phyloP scores from a whole-genome alignment of 768 basidiomycete species.

The Macrolepiota albuminosa region DNA sequence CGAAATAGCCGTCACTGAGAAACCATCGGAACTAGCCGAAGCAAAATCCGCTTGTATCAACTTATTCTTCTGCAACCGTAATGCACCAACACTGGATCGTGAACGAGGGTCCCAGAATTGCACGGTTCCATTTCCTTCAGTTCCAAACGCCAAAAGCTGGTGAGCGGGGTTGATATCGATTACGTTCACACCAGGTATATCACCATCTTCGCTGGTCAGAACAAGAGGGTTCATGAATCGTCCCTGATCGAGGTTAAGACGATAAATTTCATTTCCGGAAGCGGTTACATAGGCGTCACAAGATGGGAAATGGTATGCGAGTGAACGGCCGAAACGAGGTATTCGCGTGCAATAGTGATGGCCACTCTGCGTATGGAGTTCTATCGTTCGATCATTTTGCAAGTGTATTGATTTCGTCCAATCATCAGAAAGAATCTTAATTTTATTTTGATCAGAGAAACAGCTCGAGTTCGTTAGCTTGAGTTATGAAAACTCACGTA shows the following conservation, averaged over 20 bases:
- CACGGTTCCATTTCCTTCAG: conserved; percentile 81
- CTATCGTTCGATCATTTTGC: conserved; percentile 92
- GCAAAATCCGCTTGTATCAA: conserved; percentile 37
- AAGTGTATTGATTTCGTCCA: conserved; percentile 99
- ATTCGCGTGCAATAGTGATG: conserved; percentile 91
- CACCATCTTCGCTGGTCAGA: conserved; percentile 44
- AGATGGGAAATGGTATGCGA: conserved; percentile 92
- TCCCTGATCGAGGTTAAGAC: conserved; percentile 94
- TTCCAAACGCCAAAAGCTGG: conserved; percentile 83
- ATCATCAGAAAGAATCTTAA: conserved; percentile 89
- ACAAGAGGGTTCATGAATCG: conserved; percentile 82
- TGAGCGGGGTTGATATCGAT: conserved; percentile 94
- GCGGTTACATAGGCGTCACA: conserved; percentile 88
- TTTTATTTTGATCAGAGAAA: conserved; percentile 1
- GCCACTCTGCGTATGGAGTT: conserved; percentile 91
- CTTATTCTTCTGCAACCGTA: conserved; percentile 53
- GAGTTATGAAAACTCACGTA: conserved; percentile 53
- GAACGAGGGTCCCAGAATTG: conserved; percentile 98
- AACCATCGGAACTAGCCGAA: conserved; percentile 21
- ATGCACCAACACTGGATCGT: conserved; percentile 63
- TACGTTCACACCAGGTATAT: conserved; percentile 81
- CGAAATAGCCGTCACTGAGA: conserved; percentile 81
- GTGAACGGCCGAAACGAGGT: conserved; percentile 87
- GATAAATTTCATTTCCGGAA: conserved; percentile 83
- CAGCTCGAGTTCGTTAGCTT: conserved; percentile 3